Evolutionary conservation across 768 basidiomycete genomes (phyloP).

Genomic region (Rubroboletus satanas): DNA sequence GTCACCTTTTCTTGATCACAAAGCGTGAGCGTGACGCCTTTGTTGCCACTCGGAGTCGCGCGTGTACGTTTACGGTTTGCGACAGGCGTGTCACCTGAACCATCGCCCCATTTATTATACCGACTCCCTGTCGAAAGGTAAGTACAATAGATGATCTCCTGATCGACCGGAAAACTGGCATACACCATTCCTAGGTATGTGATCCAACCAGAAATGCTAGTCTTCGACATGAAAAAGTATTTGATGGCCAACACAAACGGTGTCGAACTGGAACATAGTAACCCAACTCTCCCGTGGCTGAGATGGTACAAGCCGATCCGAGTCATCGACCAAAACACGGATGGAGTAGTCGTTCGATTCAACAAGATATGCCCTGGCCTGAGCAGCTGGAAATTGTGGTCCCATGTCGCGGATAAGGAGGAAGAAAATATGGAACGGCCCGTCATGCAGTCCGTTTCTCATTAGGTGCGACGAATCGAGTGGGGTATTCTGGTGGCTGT

Average conservation of each 20-base stretch:
- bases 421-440: slow-evolving; percentile 6
- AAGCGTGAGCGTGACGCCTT: slow-evolving; percentile 61
- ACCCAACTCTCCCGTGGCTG: too few species aligned
- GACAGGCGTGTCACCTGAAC: slow-evolving; percentile 45
- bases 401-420: slow-evolving; percentile 23
- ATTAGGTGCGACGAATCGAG: slow-evolving; percentile 25
- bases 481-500: too few species aligned
- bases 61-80: slow-evolving; percentile 44
- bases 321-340: slow-evolving; percentile 22
- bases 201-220: too few species aligned
- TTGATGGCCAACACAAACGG: too few species aligned
- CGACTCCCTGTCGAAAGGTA: too few species aligned
- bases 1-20: slow-evolving; percentile 94
- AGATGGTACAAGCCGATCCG: not conserved
- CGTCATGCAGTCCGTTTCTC: slow-evolving; percentile 8
- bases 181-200: too few species aligned
- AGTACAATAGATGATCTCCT: too few species aligned
- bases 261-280: too few species aligned
- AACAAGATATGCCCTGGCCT: slow-evolving; percentile 1
- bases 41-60: slow-evolving; percentile 26
- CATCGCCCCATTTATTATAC: slow-evolving; percentile 43
- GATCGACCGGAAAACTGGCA: too few species aligned
- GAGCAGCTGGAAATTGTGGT: slow-evolving; percentile 21
- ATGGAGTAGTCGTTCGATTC: slow-evolving; percentile 14
- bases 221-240: too few species aligned